phyloP scores from a whole-genome alignment of 2,329 filamentous ascomycete genomes.

The Tolypocladium tundrense region DNA sequence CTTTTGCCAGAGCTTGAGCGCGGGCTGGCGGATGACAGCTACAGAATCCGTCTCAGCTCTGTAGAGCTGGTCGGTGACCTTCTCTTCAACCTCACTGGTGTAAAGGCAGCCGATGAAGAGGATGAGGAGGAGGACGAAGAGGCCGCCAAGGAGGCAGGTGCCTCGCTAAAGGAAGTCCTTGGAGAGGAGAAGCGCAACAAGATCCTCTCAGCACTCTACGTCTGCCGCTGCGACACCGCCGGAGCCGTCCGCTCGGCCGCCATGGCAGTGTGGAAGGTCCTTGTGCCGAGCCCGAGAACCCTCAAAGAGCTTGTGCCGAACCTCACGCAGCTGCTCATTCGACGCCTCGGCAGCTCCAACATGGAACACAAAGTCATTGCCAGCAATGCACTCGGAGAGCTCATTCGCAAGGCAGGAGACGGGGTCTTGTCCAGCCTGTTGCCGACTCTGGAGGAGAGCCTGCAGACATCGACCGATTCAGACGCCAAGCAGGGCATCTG shows the following conservation, averaged over 20 bases:
- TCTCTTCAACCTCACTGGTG: slow-evolving; percentile 93
- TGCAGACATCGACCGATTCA: slow-evolving; percentile 78
- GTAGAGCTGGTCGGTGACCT: slow-evolving; percentile 95
- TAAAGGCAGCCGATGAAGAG: slow-evolving; percentile 66
- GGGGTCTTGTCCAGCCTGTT: slow-evolving; percentile 79
- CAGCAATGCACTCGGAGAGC: slow-evolving; percentile 88
- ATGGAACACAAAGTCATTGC: slow-evolving; percentile 99
- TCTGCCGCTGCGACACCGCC: slow-evolving; percentile 94
- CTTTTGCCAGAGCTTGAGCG: slow-evolving; percentile 90
- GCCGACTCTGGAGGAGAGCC: slow-evolving; percentile 83
- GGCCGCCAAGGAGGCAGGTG: slow-evolving; percentile 71
- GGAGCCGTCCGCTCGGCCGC: slow-evolving; percentile 82
- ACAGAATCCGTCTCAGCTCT: slow-evolving; percentile 95
- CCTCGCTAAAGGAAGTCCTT: slow-evolving; percentile 86
- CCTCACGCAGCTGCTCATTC: slow-evolving; percentile 88
- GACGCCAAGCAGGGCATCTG: slow-evolving; percentile 97
- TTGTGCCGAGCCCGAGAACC: slow-evolving; percentile 83
- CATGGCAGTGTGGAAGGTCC: slow-evolving; percentile 89
- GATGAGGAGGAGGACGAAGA: slow-evolving; percentile 74
- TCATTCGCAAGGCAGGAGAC: slow-evolving; percentile 94
- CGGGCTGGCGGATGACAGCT: slow-evolving; percentile 92
- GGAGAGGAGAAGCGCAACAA: slow-evolving; percentile 96
- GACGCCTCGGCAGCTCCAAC: slow-evolving; percentile 85
- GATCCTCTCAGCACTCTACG: slow-evolving; percentile 92
- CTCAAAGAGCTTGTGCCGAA: slow-evolving; percentile 94